phyloP scores from a whole-genome alignment of 2,329 filamentous ascomycete genomes.

The Microsporum ferrugineum region DNA sequence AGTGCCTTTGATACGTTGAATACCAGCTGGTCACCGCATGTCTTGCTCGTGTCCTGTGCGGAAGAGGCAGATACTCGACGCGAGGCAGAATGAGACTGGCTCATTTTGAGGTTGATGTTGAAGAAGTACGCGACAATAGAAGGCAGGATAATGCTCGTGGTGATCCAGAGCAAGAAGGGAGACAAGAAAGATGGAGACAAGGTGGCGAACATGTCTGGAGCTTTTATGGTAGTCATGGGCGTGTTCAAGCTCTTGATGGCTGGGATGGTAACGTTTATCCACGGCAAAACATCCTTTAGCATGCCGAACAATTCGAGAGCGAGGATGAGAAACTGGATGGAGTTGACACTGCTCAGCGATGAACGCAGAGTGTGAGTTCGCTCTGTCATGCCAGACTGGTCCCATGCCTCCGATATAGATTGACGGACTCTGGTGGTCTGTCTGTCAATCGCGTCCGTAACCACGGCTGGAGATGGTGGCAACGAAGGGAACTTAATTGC shows the following conservation, averaged over 20 bases:
- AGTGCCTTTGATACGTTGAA: constrained; percentile 86
- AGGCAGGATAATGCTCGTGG: constrained; percentile 61
- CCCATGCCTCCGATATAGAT: constrained; percentile 26
- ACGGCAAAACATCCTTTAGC: constrained; percentile 57
- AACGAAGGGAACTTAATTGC: constrained; percentile 48
- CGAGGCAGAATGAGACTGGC: constrained; percentile 18
- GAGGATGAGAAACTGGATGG: constrained; percentile 54
- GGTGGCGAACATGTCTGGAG: constrained; percentile 72
- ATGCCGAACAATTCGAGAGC: constrained; percentile 61
- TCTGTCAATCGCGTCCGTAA: constrained; percentile 65
- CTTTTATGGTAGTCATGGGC: constrained; percentile 49
- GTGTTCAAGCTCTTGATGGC: constrained; percentile 46
- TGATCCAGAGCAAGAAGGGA: constrained; percentile 62
- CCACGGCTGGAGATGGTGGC: constrained; percentile 66
- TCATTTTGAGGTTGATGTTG: constrained; percentile 58
- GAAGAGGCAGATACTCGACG: constrained; percentile 16
- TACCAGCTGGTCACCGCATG: constrained; percentile 64
- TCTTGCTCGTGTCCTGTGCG: constrained; percentile 39
- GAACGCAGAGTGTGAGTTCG: constrained; percentile 53
- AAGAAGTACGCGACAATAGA: constrained; percentile 72
- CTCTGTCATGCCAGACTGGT: constrained; percentile 27
- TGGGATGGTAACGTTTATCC: constrained; percentile 60
- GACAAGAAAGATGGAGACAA: constrained; percentile 73
- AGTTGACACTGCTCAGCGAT: constrained; percentile 56
- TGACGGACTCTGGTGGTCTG: constrained; percentile 34